Conservation (phyloP, 192 early-diverging fungal species). For the Coemansia sp. region DNA sequence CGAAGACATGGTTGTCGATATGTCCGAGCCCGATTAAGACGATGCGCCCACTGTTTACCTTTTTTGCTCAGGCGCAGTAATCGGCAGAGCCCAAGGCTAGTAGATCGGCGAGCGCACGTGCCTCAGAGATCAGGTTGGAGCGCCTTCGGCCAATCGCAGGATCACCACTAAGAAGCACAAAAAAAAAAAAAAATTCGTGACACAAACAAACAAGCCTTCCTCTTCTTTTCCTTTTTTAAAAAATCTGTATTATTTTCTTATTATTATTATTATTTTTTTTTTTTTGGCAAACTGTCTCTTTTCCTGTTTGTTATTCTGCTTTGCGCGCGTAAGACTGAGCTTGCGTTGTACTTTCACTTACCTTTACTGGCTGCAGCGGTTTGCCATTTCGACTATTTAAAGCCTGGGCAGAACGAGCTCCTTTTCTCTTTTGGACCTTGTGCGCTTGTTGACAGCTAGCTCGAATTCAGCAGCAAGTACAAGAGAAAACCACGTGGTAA, state of each 20-base stretch:
- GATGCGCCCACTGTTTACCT: background rate
- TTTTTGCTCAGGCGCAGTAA: background rate
- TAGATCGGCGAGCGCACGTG: background rate
- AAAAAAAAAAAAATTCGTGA: slow-evolving; percentile 5
- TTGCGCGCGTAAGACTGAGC: background rate
- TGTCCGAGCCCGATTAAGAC: background rate
- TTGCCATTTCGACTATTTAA: background rate
- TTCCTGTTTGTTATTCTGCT: slow-evolving; percentile 5
- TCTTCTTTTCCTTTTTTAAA: background rate
- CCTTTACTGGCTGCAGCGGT: background rate
- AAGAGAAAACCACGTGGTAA: background rate
- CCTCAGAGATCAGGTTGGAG: slow-evolving; percentile 1
- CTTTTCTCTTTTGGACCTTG: background rate
- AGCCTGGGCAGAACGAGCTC: background rate
- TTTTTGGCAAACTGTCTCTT: background rate
- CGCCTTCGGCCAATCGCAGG: slow-evolving; percentile 14
- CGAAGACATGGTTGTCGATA: background rate
- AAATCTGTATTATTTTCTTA: slow-evolving; percentile 11
- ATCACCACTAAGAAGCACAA: slow-evolving; percentile 1
- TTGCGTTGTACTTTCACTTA: background rate
- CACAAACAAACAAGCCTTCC: background rate
- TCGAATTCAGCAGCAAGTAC: background rate
- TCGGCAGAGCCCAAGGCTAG: background rate
- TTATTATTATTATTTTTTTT: slow-evolving; percentile 2
- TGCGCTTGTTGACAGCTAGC: background rate